Evolutionary conservation across 179 eudicot genomes (phyloP), one percentile per base, ranked within the genome.

Genomic region (Carnegiea gigantea): DNA sequence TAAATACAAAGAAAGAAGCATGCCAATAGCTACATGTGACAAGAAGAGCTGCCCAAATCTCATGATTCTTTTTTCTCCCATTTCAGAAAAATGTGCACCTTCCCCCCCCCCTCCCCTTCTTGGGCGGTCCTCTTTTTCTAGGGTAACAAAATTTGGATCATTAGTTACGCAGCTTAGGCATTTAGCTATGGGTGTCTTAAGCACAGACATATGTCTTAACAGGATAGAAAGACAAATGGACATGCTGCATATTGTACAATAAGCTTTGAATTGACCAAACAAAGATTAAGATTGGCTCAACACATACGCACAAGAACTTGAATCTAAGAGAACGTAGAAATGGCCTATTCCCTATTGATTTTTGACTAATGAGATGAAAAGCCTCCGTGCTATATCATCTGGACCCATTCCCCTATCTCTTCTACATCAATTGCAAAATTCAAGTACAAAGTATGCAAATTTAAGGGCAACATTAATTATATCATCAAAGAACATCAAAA

Each of bases 371-470:
- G 51, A 71, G 38, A 14, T 79, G 49, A 53, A 53, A 18, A 46
- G 74, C 44, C 53, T 72, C 17, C 77, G 49, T n/a, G 82, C 77
- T 73, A 21, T 24, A 53, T 28, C 43, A 77, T 12, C 12, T 21
- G 10, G 2, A 1, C 73, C 46, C 40, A 33, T 28, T 44, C n/a
- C 24, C 73, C 20, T 70, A 12, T 51, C 53, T 33, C 57, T 21
- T 60, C 44, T 11, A 73, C 33, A 49, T 46, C 30, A 24, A 73
- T 44, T 18, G 17, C 77, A 57, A 30, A 17, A 15, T 24, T 44
- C n/a, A 30, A 80, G 57, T 17, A 51, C 9, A 11, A 51, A 51
- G 57, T 3, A 40, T 14, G 57, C 44, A 40, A 40, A 40, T 40
- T 5, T 5, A 40, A 40, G 57, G 57, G 1, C 26, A 67, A 33